A percentile compares a stretch with the other conserved stretches of the same genome.
Evolutionary conservation across 2,329 filamentous ascomycete genomes (phyloP).

Genomic region (Paraconiothyrium sp.): DNA sequence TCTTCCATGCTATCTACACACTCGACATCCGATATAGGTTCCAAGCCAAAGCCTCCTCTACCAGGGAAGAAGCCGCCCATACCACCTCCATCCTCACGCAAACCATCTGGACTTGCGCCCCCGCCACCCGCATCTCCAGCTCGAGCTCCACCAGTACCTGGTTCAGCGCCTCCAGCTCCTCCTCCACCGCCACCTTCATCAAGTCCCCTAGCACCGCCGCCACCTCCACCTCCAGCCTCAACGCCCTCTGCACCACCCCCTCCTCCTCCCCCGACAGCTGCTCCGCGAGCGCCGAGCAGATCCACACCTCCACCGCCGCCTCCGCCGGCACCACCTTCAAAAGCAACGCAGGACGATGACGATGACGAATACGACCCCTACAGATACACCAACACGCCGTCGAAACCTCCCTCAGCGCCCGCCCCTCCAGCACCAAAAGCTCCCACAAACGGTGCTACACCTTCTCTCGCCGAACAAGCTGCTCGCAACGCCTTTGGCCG

Average conservation of each 20-base stretch:
- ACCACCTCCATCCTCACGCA: slow-evolving; percentile 65
- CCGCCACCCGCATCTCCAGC: slow-evolving; percentile 56
- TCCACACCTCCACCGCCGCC: slow-evolving; percentile 51
- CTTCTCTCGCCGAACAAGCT: slow-evolving; percentile 67
- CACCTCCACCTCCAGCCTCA: slow-evolving; percentile 52
- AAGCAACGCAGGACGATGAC: slow-evolving; percentile 18
- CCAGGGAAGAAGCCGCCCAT: slow-evolving; percentile 77
- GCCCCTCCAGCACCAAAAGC: slow-evolving; percentile 59
- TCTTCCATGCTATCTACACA: slow-evolving; percentile 67
- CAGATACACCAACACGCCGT: slow-evolving; percentile 63
- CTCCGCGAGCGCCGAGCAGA: slow-evolving; percentile 30
- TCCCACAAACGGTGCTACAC: slow-evolving; percentile 49
- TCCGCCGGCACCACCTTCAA: slow-evolving; percentile 45
- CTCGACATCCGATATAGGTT: slow-evolving; percentile 62
- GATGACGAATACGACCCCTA: slow-evolving; percentile 35
- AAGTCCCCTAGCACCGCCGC: slow-evolving; percentile 54
- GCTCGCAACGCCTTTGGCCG: slow-evolving; percentile 66
- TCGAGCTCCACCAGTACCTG: slow-evolving; percentile 50
- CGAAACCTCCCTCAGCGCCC: slow-evolving; percentile 29
- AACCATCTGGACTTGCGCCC: slow-evolving; percentile 62
- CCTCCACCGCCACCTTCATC: slow-evolving; percentile 49
- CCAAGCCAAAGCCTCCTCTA: slow-evolving; percentile 75
- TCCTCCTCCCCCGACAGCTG: slow-evolving; percentile 47
- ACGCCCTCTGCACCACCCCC: slow-evolving; percentile 53
- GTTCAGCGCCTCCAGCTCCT: slow-evolving; percentile 46